Percentiles rank a stretch among this genome's conserved stretches.
These are phyloP conservation scores for Heliamphora pulchella DNA, from an alignment of 179 eudicot genomes.

Conservation along the genomic window DNA sequence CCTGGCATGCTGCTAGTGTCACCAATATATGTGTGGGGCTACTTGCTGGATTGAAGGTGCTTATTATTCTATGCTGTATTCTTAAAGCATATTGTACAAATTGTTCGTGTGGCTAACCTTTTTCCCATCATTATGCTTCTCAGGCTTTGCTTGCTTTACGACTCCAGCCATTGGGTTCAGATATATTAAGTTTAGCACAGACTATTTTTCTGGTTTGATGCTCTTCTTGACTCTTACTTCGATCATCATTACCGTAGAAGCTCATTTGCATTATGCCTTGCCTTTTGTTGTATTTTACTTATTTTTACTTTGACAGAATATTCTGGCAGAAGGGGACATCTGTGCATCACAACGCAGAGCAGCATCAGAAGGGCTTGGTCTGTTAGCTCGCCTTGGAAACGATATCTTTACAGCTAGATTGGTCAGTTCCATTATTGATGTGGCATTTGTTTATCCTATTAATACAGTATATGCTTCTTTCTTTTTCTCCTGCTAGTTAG, in stretches of 20 bases:
- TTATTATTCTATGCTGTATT: slow-evolving; percentile 13
- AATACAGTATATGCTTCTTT: neutral
- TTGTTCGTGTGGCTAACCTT: slow-evolving; percentile 8
- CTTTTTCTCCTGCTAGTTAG: neutral
- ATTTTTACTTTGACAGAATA: slow-evolving; percentile 42
- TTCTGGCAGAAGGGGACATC: slow-evolving; percentile 86
- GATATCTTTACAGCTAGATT: slow-evolving; percentile 82
- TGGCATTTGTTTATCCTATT: slow-evolving; percentile 17
- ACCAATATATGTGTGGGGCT: slow-evolving; percentile 86
- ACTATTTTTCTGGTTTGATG: slow-evolving; percentile 76
- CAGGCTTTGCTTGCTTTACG: slow-evolving; percentile 83
- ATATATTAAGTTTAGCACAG: slow-evolving; percentile 60
- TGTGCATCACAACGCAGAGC: slow-evolving; percentile 91
- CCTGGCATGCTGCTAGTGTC: slow-evolving; percentile 64
- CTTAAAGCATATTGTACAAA: slow-evolving; percentile 8
- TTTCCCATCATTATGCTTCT: slow-evolving; percentile 10
- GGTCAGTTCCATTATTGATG: slow-evolving; percentile 42
- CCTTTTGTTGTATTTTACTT: slow-evolving; percentile 15
- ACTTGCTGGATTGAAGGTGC: slow-evolving; percentile 90
- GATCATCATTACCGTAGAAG: neutral
- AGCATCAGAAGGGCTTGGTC: slow-evolving; percentile 92
- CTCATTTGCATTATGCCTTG: slow-evolving; percentile 4
- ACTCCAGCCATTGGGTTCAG: slow-evolving; percentile 68
- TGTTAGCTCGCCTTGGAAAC: slow-evolving; percentile 85
- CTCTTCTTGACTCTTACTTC: slow-evolving; percentile 12